These are phyloP conservation scores for Protomyces inundatus DNA, from an alignment of 1,139 yeast species.

Conservation along the genomic window DNA sequence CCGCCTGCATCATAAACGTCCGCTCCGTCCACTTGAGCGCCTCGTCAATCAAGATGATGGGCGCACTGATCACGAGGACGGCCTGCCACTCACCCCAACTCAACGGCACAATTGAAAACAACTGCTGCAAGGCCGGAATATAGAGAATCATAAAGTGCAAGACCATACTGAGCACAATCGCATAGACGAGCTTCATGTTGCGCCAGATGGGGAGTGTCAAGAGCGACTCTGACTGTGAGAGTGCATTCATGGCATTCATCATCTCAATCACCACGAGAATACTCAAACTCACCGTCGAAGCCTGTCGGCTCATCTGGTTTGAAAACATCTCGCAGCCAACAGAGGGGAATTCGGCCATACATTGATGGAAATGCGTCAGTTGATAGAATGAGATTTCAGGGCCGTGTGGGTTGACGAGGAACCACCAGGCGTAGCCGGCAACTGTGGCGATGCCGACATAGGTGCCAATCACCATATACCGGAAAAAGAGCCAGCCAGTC, in stretches of 20 bases:
- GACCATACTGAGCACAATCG: conserved; percentile 40
- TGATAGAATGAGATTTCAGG: conserved; percentile 40
- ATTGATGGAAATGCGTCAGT: conserved; percentile 41
- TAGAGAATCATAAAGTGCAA: conserved; percentile 40
- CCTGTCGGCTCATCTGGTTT: conserved; percentile 35
- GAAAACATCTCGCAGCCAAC: conserved; percentile 41
- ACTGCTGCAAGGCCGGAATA: conserved; percentile 38
- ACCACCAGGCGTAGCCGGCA: conserved; percentile 45
- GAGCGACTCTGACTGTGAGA: conserved; percentile 42
- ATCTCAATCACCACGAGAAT: conserved; percentile 43
- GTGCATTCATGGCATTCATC: conserved; percentile 44
- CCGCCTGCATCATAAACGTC: conserved; percentile 21
- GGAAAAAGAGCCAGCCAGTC: conserved; percentile 40
- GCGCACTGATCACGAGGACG: conserved; percentile 39
- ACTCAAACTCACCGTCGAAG: conserved; percentile 43
- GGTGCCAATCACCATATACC: conserved; percentile 42
- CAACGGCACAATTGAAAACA: conserved; percentile 41
- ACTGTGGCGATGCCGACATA: conserved; percentile 45
- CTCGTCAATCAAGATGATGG: conserved; percentile 43
- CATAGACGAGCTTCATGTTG: conserved; percentile 41
- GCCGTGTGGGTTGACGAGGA: conserved; percentile 39
- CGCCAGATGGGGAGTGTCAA: conserved; percentile 42
- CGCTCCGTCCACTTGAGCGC: conserved; percentile 40
- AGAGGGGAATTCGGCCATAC: conserved; percentile 38
- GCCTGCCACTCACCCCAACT: conserved; percentile 41